Conservation (phyloP, 1,139 yeast genomes). For the Tardiomyces digboiensis region DNA sequence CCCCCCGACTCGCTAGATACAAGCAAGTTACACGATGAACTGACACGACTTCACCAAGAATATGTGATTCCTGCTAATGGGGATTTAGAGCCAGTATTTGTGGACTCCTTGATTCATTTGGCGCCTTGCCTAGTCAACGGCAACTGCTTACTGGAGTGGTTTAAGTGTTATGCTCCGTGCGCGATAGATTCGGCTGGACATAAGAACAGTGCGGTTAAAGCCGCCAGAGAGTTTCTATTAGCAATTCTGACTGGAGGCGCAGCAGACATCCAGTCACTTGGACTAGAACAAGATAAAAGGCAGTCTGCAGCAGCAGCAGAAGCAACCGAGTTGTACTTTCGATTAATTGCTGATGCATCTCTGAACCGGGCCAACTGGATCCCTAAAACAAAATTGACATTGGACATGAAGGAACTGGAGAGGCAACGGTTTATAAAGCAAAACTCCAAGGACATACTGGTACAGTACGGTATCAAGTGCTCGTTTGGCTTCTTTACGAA, state of each 20-base stretch:
- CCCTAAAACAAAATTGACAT: conserved; percentile 1
- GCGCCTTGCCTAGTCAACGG: conserved; percentile 32
- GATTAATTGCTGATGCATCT: conserved; percentile 1
- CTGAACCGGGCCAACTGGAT: not conserved
- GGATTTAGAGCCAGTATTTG: conserved; percentile 24
- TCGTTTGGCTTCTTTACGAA: conserved; percentile 29
- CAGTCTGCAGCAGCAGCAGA: conserved; percentile 11
- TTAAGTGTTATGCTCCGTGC: conserved; percentile 40
- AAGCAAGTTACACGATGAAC: conserved; percentile 39
- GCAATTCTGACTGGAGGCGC: conserved; percentile 22
- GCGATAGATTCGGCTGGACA: conserved; percentile 57
- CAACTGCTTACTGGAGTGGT: conserved; percentile 42
- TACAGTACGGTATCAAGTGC: conserved; percentile 32
- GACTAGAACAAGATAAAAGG: conserved; percentile 20
- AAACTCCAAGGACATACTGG: conserved; percentile 35
- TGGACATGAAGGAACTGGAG: conserved; percentile 29
- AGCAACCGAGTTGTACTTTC: conserved; percentile 5
- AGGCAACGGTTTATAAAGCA: conserved; percentile 38
- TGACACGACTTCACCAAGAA: conserved; percentile 34
- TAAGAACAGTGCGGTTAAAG: conserved; percentile 28
- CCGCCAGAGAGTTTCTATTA: conserved; percentile 35
- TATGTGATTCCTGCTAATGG: not conserved
- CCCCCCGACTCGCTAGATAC: conserved; percentile 29
- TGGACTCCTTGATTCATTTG: conserved; percentile 35
- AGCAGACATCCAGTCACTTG: not conserved